Base-by-base conservation (phyloP, 2,329 filamentous ascomycete genomes). In the Fusarium incarnatum region DNA sequence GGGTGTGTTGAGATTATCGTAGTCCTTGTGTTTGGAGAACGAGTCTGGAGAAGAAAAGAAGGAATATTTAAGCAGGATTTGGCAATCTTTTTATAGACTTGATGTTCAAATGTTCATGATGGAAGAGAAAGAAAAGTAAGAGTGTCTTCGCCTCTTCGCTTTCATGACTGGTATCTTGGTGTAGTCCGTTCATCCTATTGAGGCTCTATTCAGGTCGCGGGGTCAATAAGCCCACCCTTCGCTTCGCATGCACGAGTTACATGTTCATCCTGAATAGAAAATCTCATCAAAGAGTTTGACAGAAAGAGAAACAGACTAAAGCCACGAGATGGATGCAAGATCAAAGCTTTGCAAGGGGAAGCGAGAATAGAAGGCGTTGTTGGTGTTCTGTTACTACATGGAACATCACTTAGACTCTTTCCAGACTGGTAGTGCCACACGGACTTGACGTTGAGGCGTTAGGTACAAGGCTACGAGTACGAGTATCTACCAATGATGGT, bases 1-100 rank as follows among this genome's bases (percentile, higher is more conserved):
- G 50, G 28, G 54, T 44, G 54, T 44, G 18, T 61, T 66, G 63
- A 64, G 63, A 63, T 62, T 55, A 44, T 61, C 50, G 66, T 69
- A 45, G 52, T 64, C 66, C 60, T 72, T 64, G 63, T 65, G 68
- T 64, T 66, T 73, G 65, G 67, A 59, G 61, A 64, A 72, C 65
- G 66, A 76, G 70, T 59, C 70, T 76, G 74, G 41, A 50, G 68
- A 67, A 27, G 56, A 45, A 67, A 73, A 42, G 47, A 42, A 54
- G 47, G 34, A 41, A 44, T 41, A 49, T 49, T 54, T 52, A 41
- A 59, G 49, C 41, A 49, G 40, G 56, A 63, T 52, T 27, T 9
- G 28, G 22, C 10, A 44, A 37, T 8, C 46, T 41, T 46, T 73
- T 75, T 75, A 75, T 75, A 75, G 62, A 60, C 30, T 18, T 34